Conservation (phyloP, 192 early-diverging fungal species). For the Coemansia umbellata region DNA sequence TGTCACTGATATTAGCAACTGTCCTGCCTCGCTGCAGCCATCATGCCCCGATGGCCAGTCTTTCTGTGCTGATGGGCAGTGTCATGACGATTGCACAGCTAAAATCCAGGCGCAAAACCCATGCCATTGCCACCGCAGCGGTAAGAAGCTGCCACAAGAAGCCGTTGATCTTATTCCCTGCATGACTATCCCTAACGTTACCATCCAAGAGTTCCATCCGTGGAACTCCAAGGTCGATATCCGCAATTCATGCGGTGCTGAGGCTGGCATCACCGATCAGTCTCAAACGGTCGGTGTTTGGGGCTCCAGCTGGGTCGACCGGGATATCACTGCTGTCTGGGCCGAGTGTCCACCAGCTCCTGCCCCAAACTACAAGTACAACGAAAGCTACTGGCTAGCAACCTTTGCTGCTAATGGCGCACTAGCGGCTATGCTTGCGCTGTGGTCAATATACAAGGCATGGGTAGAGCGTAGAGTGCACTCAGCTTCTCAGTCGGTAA, state of each 20-base stretch:
- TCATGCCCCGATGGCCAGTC: conserved; percentile 28
- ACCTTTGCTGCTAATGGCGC: conserved; percentile 33
- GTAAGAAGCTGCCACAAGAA: conserved; percentile 16
- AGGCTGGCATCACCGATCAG: conserved; percentile 12
- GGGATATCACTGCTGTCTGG: conserved; percentile 28
- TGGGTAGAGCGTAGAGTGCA: conserved; percentile 22
- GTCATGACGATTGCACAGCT: conserved; percentile 40
- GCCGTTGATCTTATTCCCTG: conserved; percentile 29
- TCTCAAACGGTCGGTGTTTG: conserved; percentile 26
- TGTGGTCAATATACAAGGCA: conserved; percentile 48
- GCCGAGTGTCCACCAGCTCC: conserved; percentile 33
- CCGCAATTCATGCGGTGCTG: conserved; percentile 25
- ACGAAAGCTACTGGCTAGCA: conserved; percentile 40
- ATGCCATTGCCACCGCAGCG: conserved; percentile 45
- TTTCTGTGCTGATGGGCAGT: conserved; percentile 54
- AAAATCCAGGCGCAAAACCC: conserved; percentile 22
- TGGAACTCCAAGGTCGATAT: conserved; percentile 29
- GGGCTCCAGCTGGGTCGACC: conserved; percentile 19
- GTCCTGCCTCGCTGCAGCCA: conserved; percentile 30
- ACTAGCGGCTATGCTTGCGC: conserved; percentile 18
- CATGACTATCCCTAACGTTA: conserved; percentile 18
- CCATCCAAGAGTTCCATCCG: conserved; percentile 44
- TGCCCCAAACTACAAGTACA: conserved; percentile 26
- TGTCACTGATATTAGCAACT: conserved; percentile 20
- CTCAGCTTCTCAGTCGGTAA: neutral